Percentiles rank a stretch among this genome's conserved stretches.
phyloP scores from a whole-genome alignment of 768 basidiomycete species.

The Rhodotorula taiwanensis region DNA sequence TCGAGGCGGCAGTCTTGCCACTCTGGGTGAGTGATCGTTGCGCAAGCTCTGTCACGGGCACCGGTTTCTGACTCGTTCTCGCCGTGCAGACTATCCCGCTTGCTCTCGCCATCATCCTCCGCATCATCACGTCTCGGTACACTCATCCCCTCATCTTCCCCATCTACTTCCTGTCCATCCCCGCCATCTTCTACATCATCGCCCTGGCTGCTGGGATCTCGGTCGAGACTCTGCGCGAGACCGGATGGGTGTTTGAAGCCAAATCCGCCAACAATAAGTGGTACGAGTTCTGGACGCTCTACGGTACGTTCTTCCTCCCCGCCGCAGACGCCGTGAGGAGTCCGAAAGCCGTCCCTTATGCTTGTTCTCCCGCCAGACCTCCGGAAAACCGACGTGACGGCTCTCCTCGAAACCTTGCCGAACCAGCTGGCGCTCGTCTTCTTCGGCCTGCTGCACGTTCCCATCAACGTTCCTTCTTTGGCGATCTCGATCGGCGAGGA shows the following conservation, averaged over 20 bases:
- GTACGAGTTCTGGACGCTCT: conserved; percentile 80
- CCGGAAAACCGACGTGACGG: conserved; percentile 54
- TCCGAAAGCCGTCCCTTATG: too few species aligned
- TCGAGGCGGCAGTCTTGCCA: conserved; percentile 56
- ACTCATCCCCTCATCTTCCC: conserved; percentile 91
- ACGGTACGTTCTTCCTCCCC: conserved; percentile 51
- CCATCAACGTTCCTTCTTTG: conserved; percentile 80
- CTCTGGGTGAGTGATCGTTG: conserved; percentile 56
- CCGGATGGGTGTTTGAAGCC: conserved; percentile 85
- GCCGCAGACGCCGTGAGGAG: neutral
- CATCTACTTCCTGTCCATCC: conserved; percentile 55
- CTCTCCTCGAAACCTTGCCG: conserved; percentile 75
- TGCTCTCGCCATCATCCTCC: conserved; percentile 63
- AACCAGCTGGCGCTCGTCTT: conserved; percentile 80
- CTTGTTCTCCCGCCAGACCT: conserved; percentile 63
- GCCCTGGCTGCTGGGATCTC: conserved; percentile 60
- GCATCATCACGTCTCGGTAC: conserved; percentile 69
- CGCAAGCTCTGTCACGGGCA: neutral
- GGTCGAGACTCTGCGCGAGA: conserved; percentile 55
- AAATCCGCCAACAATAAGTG: conserved; percentile 52
- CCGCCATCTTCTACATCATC: conserved; percentile 73
- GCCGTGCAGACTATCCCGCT: conserved; percentile 54
- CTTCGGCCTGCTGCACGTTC: conserved; percentile 56
- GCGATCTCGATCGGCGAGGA: conserved; percentile 83
- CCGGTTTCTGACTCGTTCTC: neutral